Conservation (phyloP, 2,329 filamentous ascomycete species). For the Arthrobotrys musiformis region DNA sequence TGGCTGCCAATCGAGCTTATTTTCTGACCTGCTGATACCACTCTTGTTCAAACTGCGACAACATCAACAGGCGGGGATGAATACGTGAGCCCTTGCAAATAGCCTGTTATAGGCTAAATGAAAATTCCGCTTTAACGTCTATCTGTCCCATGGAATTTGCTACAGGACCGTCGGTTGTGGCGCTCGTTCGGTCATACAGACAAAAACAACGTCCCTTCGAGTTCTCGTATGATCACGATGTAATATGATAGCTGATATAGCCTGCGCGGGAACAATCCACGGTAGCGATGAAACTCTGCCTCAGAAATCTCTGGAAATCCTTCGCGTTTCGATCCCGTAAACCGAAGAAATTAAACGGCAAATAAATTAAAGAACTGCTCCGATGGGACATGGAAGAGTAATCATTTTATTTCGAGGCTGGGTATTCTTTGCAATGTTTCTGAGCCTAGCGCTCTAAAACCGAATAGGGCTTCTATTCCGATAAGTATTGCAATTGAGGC, state of each 20-base stretch:
- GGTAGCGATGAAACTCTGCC: constrained; percentile 1
- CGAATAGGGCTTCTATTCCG: background rate
- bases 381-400: background rate
- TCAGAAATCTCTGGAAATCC: background rate
- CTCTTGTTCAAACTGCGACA: constrained; percentile 7
- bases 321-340: background rate
- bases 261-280: constrained; percentile 19
- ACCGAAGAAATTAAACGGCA: background rate
- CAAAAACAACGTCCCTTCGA: background rate
- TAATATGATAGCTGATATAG: constrained; percentile 40
- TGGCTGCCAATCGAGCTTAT: background rate
- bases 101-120: constrained; percentile 48
- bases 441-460: background rate
- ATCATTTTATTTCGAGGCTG: background rate
- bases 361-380: background rate
- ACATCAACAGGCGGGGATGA: constrained; percentile 33
- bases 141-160: constrained; percentile 5
- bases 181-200: constrained; percentile 43
- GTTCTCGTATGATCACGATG: background rate
- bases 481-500: constrained; percentile 1
- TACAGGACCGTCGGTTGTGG: constrained; percentile 40
- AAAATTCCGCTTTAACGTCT: constrained; percentile 24
- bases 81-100: constrained; percentile 35
- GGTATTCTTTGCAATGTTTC: background rate
- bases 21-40: background rate